Conservation (phyloP, 345 rosid genomes). For the Lagerstroemia speciosa region DNA sequence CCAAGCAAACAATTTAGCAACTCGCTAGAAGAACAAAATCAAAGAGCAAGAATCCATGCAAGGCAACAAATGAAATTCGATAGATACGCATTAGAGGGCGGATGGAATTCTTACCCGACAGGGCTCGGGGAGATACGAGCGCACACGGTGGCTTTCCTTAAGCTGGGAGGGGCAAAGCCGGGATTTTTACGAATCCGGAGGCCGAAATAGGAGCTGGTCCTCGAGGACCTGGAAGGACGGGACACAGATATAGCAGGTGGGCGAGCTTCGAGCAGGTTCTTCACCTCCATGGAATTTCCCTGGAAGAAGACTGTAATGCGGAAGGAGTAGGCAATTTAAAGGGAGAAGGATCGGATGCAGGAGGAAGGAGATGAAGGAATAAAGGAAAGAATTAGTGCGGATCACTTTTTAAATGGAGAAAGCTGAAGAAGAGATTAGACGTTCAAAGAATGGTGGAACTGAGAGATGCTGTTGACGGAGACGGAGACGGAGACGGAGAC, state of each 20-base stretch:
- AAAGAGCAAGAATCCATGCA: not conserved
- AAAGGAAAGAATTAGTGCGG: too few relatives aligned
- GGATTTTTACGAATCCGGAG: conserved; percentile 7
- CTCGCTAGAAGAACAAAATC: not conserved
- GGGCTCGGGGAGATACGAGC: conserved; percentile 30
- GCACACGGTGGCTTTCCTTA: conserved; percentile 13
- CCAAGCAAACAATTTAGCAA: not conserved
- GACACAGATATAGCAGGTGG: conserved; percentile 20
- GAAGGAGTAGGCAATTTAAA: not conserved
- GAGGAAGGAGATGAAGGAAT: not conserved
- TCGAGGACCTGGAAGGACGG: conserved; percentile 16
- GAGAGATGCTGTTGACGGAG: too few relatives aligned
- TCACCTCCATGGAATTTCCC: conserved; percentile 1
- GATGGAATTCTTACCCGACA: conserved; percentile 28
- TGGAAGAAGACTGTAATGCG: not conserved
- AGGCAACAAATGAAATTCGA: not conserved
- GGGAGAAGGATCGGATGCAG: not conserved
- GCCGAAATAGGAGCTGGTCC: conserved; percentile 14
- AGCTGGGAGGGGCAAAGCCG: conserved; percentile 1
- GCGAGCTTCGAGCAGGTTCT: conserved; percentile 25
- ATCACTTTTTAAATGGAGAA: too few relatives aligned
- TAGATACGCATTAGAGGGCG: not conserved
- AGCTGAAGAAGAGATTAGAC: too few relatives aligned
- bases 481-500: too few relatives aligned
- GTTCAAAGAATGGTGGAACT: too few relatives aligned